Base-by-base conservation (phyloP, 1,139 yeast genomes). In the Sugiyamaella pinicola region DNA sequence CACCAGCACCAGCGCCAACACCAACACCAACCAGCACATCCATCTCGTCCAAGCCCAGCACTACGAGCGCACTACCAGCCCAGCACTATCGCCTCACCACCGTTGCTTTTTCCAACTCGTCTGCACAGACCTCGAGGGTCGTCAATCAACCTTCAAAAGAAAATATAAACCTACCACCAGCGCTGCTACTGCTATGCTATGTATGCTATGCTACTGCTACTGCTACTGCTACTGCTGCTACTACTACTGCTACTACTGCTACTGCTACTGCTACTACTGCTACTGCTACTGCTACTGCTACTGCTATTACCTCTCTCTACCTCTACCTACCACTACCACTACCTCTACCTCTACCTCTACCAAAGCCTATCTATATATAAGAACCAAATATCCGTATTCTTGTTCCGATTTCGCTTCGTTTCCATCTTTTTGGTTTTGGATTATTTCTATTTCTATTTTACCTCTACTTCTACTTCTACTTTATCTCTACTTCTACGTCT, bases 121-220 rank as follows among this genome's bases (percentile, higher is more conserved):
- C 44, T 40, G 44, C 44, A 40, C 44, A 26, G 44, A 40, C 44
- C 44, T 40, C 44, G 44, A 40, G 29, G 44, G 35, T 40, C 44
- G 44, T 26, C 44, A 40, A 40, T 28, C 34, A 24, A 13, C 19
- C 18, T 18, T 18, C 44, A 40, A 40, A 40, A 40, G 44, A 33
- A 40, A 40, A 24, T 40, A 40, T 40, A 13, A 8, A 31, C 4
- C 35, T 13, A 29, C 34, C 13, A 29, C 10, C 34, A n/a, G n/a
- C 34, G 10, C 10, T 3, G 4, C 41, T 38, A 38, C 31, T n/a
- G 12, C 31, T n/a, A 26, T n/a, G n/a, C n/a, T n/a, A n/a, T n/a
- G n/a, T n/a, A n/a, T n/a, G n/a, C n/a, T n/a, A 31, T 31, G 13
- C 13, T 22, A 17, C 6, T 22, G 4, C 42, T 8, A 12, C 42